Conservation (phyloP, 306 rosid genomes). For the Carpinus viminea region DNA sequence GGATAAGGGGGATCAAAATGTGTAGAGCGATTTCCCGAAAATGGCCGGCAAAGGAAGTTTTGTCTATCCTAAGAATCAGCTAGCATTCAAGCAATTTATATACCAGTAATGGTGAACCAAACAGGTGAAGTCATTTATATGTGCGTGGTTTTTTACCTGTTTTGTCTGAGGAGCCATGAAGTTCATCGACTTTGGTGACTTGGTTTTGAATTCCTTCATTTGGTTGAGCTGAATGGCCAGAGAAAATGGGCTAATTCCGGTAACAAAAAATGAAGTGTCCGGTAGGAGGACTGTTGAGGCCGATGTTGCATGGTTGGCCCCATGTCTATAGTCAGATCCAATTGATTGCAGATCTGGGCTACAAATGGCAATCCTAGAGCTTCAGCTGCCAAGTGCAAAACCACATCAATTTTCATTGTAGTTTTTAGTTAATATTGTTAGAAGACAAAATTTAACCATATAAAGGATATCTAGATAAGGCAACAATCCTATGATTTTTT, state of each 20-base stretch:
- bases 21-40: slow-evolving; percentile 67
- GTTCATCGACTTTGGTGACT: slow-evolving; percentile 52
- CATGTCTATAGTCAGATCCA: slow-evolving; percentile 61
- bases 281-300: slow-evolving; percentile 81
- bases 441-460: too few species aligned
- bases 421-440: too few species aligned
- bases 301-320: slow-evolving; percentile 72
- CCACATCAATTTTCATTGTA: too few species aligned
- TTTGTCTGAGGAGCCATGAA: slow-evolving; percentile 21
- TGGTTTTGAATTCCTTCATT: slow-evolving; percentile 66
- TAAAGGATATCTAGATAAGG: not conserved
- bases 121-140: not conserved
- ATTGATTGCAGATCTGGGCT: slow-evolving; percentile 74
- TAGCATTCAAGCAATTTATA: not conserved
- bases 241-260: slow-evolving; percentile 78
- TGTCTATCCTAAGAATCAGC: slow-evolving; percentile 36
- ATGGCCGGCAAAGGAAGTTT: slow-evolving; percentile 61
- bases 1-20: too few species aligned
- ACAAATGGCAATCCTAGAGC: slow-evolving; percentile 63
- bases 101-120: not conserved
- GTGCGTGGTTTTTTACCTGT: slow-evolving; percentile 28
- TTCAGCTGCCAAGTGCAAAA: slow-evolving; percentile 49
- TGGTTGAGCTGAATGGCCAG: slow-evolving; percentile 81
- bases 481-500: too few species aligned
- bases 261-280: slow-evolving; percentile 45